Conservation (phyloP, 805 yeast species). For the Kluyveromyces siamensis region DNA sequence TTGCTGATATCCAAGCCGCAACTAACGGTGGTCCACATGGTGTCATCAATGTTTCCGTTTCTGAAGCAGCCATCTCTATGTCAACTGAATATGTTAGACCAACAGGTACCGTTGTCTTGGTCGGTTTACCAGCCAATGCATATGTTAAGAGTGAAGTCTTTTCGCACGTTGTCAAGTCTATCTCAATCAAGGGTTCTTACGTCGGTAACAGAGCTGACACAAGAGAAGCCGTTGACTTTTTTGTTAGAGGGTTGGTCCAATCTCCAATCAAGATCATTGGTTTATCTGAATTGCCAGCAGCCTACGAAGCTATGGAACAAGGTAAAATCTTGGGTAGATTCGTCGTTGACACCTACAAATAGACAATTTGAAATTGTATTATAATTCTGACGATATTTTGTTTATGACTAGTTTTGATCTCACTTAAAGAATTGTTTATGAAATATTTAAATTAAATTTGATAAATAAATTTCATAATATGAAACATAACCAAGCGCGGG, state of each 20-base stretch:
- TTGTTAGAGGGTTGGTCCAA: slow-evolving; percentile 52
- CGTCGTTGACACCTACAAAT: slow-evolving; percentile 70
- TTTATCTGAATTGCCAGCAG: slow-evolving; percentile 41
- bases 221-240: slow-evolving; percentile 62
- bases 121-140: slow-evolving; percentile 74
- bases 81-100: slow-evolving; percentile 51
- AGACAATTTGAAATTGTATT: slow-evolving; percentile 6
- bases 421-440: background rate
- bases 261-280: slow-evolving; percentile 55
- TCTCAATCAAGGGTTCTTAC: slow-evolving; percentile 66
- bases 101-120: slow-evolving; percentile 59
- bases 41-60: slow-evolving; percentile 60
- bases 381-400: background rate
- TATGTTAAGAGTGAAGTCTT: slow-evolving; percentile 56
- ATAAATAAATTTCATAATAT: too few species aligned
- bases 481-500: too few species aligned
- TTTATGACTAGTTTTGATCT: background rate
- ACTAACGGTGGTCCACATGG: slow-evolving; percentile 70
- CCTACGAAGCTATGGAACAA: slow-evolving; percentile 47
- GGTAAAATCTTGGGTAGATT: slow-evolving; percentile 64
- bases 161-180: slow-evolving; percentile 59
- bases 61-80: slow-evolving; percentile 51
- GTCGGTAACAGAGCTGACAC: slow-evolving; percentile 86
- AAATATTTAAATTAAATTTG: background rate
- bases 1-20: slow-evolving; percentile 40